Percentiles rank a stretch among this genome's conserved stretches.
These are phyloP conservation scores for Leucogyrophana mollusca DNA, from an alignment of 768 basidiomycete genomes.

Conservation along the genomic window DNA sequence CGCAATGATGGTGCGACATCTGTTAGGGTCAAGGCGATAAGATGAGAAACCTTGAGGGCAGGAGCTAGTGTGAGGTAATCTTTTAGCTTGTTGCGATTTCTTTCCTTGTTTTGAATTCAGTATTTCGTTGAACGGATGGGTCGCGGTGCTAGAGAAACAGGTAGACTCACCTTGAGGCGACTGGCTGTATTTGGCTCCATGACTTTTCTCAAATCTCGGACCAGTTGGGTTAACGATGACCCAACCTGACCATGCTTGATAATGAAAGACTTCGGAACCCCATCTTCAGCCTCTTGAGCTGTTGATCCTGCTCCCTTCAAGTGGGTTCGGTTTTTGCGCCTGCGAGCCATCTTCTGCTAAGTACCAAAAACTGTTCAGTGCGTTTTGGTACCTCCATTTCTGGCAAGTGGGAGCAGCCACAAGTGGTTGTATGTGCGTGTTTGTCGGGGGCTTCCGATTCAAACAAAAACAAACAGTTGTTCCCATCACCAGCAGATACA, in stretches of 20 bases:
- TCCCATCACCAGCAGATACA: too few relatives aligned
- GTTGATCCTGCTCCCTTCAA: slow-evolving; percentile 54
- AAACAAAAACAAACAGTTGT: slow-evolving; percentile 7
- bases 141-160: neutral
- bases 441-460: slow-evolving; percentile 9
- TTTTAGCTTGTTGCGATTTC: slow-evolving; percentile 85
- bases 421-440: slow-evolving; percentile 25
- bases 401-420: too few relatives aligned
- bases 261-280: slow-evolving; percentile 87
- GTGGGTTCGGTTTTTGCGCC: slow-evolving; percentile 81
- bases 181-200: slow-evolving; percentile 99
- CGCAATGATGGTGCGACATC: slow-evolving; percentile 83
- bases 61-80: slow-evolving; percentile 94
- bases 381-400: neutral
- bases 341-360: slow-evolving; percentile 55
- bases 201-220: slow-evolving; percentile 89
- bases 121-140: slow-evolving; percentile 9
- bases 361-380: neutral
- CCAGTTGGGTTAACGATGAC: slow-evolving; percentile 80
- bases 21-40: slow-evolving; percentile 89
- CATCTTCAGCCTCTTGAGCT: slow-evolving; percentile 29
- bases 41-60: slow-evolving; percentile 85
- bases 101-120: slow-evolving; percentile 63
- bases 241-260: slow-evolving; percentile 97
- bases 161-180: slow-evolving; percentile 65